Conservation (phyloP, 1,284 basidiomycete genomes). For the Lentinula novae-zelandiae region DNA sequence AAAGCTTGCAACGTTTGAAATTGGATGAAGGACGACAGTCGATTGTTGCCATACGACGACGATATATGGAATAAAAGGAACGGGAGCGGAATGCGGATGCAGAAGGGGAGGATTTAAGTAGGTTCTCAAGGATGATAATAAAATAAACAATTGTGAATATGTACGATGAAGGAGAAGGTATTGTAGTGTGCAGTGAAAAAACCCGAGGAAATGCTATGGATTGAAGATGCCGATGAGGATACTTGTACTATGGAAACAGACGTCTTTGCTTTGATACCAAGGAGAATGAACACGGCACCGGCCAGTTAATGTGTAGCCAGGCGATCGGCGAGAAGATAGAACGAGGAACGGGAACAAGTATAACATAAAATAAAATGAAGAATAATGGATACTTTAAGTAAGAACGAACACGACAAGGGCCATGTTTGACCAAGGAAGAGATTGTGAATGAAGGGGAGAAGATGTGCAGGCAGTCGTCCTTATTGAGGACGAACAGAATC, state of each 20-base stretch:
- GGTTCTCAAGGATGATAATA: conserved; percentile 6
- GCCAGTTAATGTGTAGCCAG: conserved; percentile 18
- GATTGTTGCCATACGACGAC: conserved; percentile 20
- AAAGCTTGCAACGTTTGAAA: neutral
- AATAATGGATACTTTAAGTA: conserved; percentile 60
- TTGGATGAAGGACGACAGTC: conserved; percentile 14
- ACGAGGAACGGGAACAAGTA: conserved; percentile 14
- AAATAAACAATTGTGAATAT: conserved; percentile 14
- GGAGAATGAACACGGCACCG: conserved; percentile 21
- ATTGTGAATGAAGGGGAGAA: conserved; percentile 11
- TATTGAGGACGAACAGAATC: conserved; percentile 8
- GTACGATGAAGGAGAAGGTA: conserved; percentile 13
- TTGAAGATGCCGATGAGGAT: conserved; percentile 12
- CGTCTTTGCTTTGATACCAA: conserved; percentile 13
- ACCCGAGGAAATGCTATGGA: conserved; percentile 18
- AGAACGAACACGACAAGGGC: conserved; percentile 45
- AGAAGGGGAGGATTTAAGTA: neutral
- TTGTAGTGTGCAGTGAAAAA: conserved; percentile 11
- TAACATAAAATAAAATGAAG: conserved; percentile 67
- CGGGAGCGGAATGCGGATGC: conserved; percentile 18
- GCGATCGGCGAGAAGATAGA: conserved; percentile 13
- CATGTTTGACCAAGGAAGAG: conserved; percentile 24
- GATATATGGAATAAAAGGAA: conserved; percentile 13
- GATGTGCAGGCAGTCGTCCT: conserved; percentile 23
- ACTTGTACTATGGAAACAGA: conserved; percentile 13